Percentiles rank a stretch among this genome's conserved stretches.
Conservation (phyloP, 1,284 basidiomycete species). For the Fistulina hepatica region DNA sequence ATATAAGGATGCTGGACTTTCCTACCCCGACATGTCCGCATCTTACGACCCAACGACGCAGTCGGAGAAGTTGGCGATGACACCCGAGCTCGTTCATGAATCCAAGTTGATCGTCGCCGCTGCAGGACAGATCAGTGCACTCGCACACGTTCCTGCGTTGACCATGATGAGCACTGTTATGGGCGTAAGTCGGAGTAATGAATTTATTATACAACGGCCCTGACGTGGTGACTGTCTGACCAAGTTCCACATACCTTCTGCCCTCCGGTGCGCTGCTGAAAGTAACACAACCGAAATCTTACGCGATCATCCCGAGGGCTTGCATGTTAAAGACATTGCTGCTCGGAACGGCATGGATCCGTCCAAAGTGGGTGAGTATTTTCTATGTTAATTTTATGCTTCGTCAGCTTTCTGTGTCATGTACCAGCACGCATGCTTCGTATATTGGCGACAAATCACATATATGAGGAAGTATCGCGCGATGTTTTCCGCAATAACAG, state of each 20-base stretch:
- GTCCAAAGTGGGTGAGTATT: conserved; percentile 11
- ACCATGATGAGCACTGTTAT: neutral
- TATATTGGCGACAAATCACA: conserved; percentile 29
- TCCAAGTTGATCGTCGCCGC: conserved; percentile 2
- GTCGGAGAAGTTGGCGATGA: conserved; percentile 2
- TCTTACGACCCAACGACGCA: conserved; percentile 5
- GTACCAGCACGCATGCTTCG: conserved; percentile 28
- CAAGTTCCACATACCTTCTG: conserved; percentile 7
- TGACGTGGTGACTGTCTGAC: neutral
- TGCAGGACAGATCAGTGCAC: conserved; percentile 1
- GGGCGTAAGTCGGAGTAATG: conserved; percentile 4
- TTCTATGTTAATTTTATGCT: neutral
- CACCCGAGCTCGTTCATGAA: neutral
- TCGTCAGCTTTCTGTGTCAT: neutral
- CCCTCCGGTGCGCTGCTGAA: conserved; percentile 1
- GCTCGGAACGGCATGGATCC: conserved; percentile 14
- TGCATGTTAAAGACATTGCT: conserved; percentile 17
- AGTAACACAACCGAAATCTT: conserved; percentile 6
- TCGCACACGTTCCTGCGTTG: neutral
- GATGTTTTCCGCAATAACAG: conserved; percentile 34
- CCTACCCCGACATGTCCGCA: conserved; percentile 1
- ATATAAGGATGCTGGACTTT: neutral
- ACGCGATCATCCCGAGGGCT: conserved; percentile 12
- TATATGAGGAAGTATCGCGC: conserved; percentile 31
- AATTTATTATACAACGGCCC: no score